Conservation (phyloP, 2,329 filamentous ascomycete species). For the Penicillium sp. region DNA sequence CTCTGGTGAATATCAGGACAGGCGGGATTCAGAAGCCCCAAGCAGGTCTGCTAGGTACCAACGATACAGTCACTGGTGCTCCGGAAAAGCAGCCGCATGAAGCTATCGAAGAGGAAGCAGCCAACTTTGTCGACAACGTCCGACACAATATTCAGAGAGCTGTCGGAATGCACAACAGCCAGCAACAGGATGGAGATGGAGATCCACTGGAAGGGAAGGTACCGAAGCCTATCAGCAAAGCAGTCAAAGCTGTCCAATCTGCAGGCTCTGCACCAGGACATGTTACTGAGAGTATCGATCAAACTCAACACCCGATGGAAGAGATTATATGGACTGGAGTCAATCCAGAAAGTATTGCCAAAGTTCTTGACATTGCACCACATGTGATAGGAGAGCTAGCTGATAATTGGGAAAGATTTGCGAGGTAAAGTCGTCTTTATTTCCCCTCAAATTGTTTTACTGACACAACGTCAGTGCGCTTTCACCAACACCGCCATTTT, state of each 20-base stretch:
- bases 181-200: not conserved
- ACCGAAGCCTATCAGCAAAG: not conserved
- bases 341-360: no score
- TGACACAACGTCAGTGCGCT: no score
- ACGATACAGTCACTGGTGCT: not conserved
- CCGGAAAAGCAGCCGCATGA: not conserved
- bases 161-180: not conserved
- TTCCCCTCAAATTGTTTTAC: no score
- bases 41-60: not conserved
- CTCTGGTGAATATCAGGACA: not conserved
- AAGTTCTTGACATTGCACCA: no score
- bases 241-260: not conserved
- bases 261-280: no score
- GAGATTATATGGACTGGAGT: no score
- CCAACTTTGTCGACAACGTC: not conserved
- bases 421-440: no score
- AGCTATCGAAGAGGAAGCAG: not conserved
- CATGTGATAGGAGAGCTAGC: no score
- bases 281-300: no score
- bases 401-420: no score
- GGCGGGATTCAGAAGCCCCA: not conserved
- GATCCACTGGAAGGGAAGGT: slow-evolving; percentile 1
- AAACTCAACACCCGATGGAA: no score
- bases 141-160: slow-evolving; percentile 1
- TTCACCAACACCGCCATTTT: no score